Evolutionary conservation across 495 filamentous ascomycete species (phyloP).

Genomic region (Daldinia caldariorum): DNA sequence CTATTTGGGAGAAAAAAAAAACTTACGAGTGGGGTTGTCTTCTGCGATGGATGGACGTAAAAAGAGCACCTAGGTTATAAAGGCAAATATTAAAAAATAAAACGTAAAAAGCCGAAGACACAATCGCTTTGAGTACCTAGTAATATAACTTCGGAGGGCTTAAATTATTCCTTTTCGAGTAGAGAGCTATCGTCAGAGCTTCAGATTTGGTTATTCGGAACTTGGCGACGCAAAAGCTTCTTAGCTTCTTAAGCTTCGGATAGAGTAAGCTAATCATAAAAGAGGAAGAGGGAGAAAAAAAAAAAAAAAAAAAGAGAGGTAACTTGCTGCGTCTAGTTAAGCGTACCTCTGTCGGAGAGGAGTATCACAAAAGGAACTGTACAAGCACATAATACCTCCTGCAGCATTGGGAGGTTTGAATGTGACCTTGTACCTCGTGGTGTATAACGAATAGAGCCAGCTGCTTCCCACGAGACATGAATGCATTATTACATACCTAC

Average conservation of each 20-base stretch:
- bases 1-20: conserved; percentile 28
- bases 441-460: conserved; percentile 19
- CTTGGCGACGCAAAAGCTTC: conserved; percentile 38
- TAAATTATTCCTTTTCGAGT: conserved; percentile 16
- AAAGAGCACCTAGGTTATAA: conserved; percentile 22
- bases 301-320: not conserved
- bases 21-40: conserved; percentile 29
- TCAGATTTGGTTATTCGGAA: conserved; percentile 30
- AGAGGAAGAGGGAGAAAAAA: not conserved
- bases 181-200: conserved; percentile 33
- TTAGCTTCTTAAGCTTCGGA: conserved; percentile 12
- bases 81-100: conserved; percentile 27
- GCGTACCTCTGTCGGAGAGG: too few relatives aligned
- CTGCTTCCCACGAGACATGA: conserved; percentile 35
- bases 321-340: conserved; percentile 13
- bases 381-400: conserved; percentile 32
- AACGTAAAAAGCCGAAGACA: conserved; percentile 26
- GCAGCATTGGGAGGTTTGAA: conserved; percentile 21
- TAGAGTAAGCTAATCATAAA: conserved; percentile 18
- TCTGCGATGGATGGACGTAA: conserved; percentile 19
- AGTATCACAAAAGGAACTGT: too few relatives aligned
- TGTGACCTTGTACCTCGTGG: conserved; percentile 35
- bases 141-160: conserved; percentile 11
- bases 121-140: conserved; percentile 25
- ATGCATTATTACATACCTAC: conserved; percentile 21